Base-by-base conservation (phyloP, 108 stramenopile genomes). In the Phaeodactylum tricornutum region DNA sequence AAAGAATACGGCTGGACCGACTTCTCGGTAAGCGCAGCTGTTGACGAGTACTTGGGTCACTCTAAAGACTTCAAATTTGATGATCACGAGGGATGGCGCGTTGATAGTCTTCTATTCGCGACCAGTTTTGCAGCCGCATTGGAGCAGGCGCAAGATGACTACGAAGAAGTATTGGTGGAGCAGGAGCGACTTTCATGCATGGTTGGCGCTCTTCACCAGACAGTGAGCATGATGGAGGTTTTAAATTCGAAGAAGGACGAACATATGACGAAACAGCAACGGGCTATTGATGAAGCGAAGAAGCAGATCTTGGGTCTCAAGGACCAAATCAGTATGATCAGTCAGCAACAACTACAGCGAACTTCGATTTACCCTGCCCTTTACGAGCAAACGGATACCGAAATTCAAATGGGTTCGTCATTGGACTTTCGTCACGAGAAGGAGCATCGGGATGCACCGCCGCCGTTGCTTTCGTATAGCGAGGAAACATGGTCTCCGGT, bases 1-100 rank as follows among this genome's bases (percentile, higher is more conserved):
- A 31, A 35, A 22, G 69, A 71, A 36, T 71, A 71, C 36, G 69
- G 63, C 9, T 71, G 69, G 69, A 64, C 50, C 24, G 69, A 71
- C 30, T 71, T 71, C 32, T 53, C 57, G 25, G 63, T 71, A 0
- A 12, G 23, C 14, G 53, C 58, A 14, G 69, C 69, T 16, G 12
- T 71, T 17, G 53, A 71, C 8, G 69, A 71, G 39, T 71, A 64
- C 36, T 17, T 64, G 22, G 55, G 62, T 0, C 40, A 64, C 27
- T 59, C 57, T 33, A 15, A 34, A 15, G 19, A 0, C 4, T 28
- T 31, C n/a, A 16, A 16, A 8, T 26, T 26, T 26, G 17, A 45
- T 2, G 5, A 15, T 3, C 50, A 24, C 2, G 52, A 61, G 25
- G 55, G 37, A 9, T 49, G 48, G 4, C 50, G 59, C 29, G 39